Conservation (phyloP, 805 yeast genomes). For the Blastobotrys parvus region DNA sequence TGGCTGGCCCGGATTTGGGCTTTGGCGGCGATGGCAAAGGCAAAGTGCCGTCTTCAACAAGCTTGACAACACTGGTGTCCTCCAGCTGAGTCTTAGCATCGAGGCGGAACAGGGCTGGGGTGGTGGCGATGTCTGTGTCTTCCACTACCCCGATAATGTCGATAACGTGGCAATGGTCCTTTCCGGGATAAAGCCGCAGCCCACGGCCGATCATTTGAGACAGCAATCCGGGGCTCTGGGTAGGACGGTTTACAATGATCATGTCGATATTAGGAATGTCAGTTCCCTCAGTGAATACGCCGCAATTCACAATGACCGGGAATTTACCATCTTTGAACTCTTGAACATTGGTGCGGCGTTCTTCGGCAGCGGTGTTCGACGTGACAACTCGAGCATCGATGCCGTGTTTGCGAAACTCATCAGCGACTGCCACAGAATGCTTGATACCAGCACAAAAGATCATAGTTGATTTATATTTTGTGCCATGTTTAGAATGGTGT, state of each 20-base stretch:
- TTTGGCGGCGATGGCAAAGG: background rate
- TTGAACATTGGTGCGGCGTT: slow-evolving; percentile 43
- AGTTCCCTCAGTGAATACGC: slow-evolving; percentile 89
- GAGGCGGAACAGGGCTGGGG: slow-evolving; percentile 42
- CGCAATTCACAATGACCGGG: slow-evolving; percentile 77
- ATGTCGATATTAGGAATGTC: slow-evolving; percentile 88
- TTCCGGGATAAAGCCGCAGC: slow-evolving; percentile 52
- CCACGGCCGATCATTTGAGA: slow-evolving; percentile 93
- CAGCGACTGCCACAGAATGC: slow-evolving; percentile 52
- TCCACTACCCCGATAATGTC: slow-evolving; percentile 61
- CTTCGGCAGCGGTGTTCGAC: slow-evolving; percentile 48
- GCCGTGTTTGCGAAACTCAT: slow-evolving; percentile 46
- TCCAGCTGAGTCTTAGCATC: background rate
- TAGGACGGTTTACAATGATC: slow-evolving; percentile 69
- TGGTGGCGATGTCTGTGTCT: slow-evolving; percentile 38
- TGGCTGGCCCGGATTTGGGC: background rate
- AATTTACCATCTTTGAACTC: slow-evolving; percentile 56
- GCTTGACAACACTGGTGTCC: background rate
- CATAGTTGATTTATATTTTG: slow-evolving; percentile 49
- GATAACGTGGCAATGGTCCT: slow-evolving; percentile 60
- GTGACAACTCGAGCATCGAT: slow-evolving; percentile 65
- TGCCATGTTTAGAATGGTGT: slow-evolving; percentile 31
- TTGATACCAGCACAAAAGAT: slow-evolving; percentile 69
- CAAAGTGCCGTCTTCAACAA: background rate
- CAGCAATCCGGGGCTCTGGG: slow-evolving; percentile 60